A percentile compares a stretch with the other conserved stretches of the same genome.
phyloP scores from a whole-genome alignment of 495 filamentous ascomycete genomes.

The Neurospora pannonica region DNA sequence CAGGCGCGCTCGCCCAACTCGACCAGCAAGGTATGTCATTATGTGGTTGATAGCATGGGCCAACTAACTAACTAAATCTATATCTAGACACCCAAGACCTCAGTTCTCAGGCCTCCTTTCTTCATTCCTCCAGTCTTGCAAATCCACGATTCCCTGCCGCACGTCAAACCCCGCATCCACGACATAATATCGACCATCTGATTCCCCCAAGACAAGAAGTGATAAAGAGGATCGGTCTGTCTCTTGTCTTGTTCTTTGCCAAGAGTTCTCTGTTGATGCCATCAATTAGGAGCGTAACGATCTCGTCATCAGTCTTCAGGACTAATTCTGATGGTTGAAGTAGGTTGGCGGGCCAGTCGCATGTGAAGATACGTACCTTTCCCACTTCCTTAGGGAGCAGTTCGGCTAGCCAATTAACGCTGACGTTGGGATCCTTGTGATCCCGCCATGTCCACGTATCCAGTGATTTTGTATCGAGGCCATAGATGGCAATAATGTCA shows the following conservation, averaged over 20 bases:
- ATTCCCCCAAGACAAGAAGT: constrained; percentile 28
- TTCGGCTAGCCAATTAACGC: constrained; percentile 18
- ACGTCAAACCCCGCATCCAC: too few relatives aligned
- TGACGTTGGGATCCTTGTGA: neutral
- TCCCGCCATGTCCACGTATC: constrained; percentile 17
- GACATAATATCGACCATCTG: too few relatives aligned
- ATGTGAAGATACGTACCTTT: constrained; percentile 20
- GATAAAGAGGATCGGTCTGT: constrained; percentile 23
- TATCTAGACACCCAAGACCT: too few relatives aligned
- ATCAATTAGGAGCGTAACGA: constrained; percentile 14
- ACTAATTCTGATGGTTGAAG: constrained; percentile 12
- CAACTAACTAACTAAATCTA: too few relatives aligned
- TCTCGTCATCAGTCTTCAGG: constrained; percentile 13
- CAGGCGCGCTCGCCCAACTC: too few relatives aligned
- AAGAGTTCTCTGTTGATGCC: constrained; percentile 6
- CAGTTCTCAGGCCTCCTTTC: too few relatives aligned
- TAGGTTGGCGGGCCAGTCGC: constrained; percentile 20
- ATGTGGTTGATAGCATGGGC: too few relatives aligned
- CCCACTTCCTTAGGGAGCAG: constrained; percentile 16
- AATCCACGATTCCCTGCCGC: too few relatives aligned
- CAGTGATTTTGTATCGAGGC: constrained; percentile 17
- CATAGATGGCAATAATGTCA: constrained; percentile 23
- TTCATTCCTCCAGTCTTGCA: too few relatives aligned
- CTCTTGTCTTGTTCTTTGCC: neutral
- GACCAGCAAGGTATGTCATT: too few relatives aligned